Percentiles rank a stretch among this genome's conserved stretches.
Evolutionary conservation across 768 basidiomycete genomes (phyloP).

Genomic region (Podaxis sp.): DNA sequence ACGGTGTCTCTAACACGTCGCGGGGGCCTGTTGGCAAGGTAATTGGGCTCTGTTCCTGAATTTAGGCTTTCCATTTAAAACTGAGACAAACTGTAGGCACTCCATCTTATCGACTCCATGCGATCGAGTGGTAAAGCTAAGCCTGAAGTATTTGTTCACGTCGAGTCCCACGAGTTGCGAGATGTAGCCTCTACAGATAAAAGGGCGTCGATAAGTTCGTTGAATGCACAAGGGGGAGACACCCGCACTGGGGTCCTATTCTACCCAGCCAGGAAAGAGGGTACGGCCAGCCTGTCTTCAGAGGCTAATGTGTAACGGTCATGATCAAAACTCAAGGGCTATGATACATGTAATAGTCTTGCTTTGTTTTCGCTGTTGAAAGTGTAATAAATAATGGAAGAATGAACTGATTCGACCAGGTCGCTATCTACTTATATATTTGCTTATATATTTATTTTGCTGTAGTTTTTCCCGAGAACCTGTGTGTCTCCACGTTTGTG

Average conservation of each 20-base stretch:
- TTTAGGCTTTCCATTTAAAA: neutral
- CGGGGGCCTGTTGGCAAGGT: neutral
- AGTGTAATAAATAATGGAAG: neutral
- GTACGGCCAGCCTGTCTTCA: neutral
- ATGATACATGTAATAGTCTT: no score
- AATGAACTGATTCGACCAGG: no score
- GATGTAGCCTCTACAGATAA: neutral
- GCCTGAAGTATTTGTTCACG: neutral
- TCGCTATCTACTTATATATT: no score
- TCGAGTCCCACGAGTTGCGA: neutral
- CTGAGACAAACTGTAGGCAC: neutral
- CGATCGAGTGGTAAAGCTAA: neutral
- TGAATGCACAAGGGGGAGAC: neutral
- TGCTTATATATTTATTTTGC: no score
- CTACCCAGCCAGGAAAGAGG: neutral
- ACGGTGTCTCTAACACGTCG: neutral
- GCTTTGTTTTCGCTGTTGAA: neutral
- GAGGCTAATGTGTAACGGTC: neutral
- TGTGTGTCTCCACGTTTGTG: no score
- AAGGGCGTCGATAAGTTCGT: neutral
- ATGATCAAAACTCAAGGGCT: neutral
- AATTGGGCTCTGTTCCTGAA: neutral
- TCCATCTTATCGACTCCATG: neutral
- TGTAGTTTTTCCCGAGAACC: no score
- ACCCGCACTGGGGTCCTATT: neutral